These are phyloP conservation scores for Botrytis cinerea DNA, from an alignment of 2,329 filamentous ascomycete species.

Conservation along the genomic window DNA sequence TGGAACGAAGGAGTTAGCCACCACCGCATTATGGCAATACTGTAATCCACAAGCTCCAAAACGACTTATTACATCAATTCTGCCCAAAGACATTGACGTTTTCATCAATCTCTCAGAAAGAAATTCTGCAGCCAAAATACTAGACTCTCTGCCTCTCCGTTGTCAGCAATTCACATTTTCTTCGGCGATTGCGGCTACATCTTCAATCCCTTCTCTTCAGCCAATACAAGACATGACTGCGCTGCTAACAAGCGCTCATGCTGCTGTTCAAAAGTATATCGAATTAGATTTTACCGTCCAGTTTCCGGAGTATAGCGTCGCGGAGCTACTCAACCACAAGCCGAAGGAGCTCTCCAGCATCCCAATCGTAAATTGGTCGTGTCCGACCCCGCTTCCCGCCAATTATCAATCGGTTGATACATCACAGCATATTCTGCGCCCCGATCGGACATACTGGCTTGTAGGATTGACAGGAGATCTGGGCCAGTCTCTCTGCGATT, in stretches of 20 bases:
- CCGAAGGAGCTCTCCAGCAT: neutral
- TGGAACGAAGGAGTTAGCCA: neutral
- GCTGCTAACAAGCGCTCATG: neutral
- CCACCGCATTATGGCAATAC: neutral
- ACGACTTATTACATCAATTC: neutral
- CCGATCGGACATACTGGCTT: conserved; percentile 38
- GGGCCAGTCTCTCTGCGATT: conserved; percentile 45
- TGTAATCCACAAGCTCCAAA: neutral
- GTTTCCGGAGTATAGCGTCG: neutral
- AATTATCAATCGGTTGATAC: neutral
- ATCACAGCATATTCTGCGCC: neutral
- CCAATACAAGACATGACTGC: neutral
- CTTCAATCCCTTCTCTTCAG: neutral
- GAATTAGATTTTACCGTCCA: neutral
- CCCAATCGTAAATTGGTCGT: neutral
- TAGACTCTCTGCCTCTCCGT: neutral
- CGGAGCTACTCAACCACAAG: neutral
- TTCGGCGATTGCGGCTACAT: neutral
- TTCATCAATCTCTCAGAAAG: neutral
- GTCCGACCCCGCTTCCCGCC: neutral
- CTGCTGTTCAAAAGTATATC: neutral
- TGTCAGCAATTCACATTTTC: neutral
- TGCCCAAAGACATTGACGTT: neutral
- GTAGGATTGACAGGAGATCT: conserved; percentile 38
- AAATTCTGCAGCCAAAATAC: neutral